These are phyloP conservation scores for Oryza glumipatula DNA, from an alignment of 176 grass and related monocot genomes.

Conservation along the genomic window DNA sequence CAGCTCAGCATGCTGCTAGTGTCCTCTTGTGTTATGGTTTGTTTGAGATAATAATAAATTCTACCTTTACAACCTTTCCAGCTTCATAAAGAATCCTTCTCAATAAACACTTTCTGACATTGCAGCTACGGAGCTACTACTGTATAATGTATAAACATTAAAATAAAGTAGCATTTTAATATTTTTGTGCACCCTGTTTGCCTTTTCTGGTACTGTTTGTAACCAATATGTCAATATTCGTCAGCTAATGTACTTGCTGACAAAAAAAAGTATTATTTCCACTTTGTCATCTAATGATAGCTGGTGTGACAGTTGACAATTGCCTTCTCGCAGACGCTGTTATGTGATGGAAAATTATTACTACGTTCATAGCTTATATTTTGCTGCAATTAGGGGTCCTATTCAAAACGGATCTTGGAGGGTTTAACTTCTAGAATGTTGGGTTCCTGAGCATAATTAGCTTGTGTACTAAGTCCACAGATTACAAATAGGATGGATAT, in stretches of 20 bases:
- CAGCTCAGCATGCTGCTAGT: not conserved
- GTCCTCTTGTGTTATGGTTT: slow-evolving; percentile 26
- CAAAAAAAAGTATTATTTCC: not conserved
- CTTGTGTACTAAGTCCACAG: not conserved
- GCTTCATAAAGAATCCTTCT: not conserved
- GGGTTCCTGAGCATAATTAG: not conserved
- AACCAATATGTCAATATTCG: not conserved
- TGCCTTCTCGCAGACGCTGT: not conserved
- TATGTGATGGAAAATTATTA: not conserved
- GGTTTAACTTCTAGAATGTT: not conserved
- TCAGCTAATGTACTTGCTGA: slow-evolving; percentile 21
- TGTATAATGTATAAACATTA: not conserved
- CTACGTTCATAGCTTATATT: slow-evolving; percentile 12
- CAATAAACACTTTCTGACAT: not conserved
- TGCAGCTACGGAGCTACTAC: not conserved
- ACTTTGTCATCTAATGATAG: slow-evolving; percentile 12
- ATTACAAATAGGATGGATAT: not conserved
- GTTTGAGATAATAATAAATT: not conserved
- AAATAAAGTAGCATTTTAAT: not conserved
- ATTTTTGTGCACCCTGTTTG: not conserved
- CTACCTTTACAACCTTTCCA: not conserved
- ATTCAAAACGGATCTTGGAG: not conserved
- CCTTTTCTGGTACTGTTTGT: not conserved
- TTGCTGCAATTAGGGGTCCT: slow-evolving; percentile 9
- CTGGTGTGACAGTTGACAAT: not conserved